These are phyloP conservation scores for Pyrenula massariospora DNA, from an alignment of 495 filamentous ascomycete genomes.

Conservation along the genomic window DNA sequence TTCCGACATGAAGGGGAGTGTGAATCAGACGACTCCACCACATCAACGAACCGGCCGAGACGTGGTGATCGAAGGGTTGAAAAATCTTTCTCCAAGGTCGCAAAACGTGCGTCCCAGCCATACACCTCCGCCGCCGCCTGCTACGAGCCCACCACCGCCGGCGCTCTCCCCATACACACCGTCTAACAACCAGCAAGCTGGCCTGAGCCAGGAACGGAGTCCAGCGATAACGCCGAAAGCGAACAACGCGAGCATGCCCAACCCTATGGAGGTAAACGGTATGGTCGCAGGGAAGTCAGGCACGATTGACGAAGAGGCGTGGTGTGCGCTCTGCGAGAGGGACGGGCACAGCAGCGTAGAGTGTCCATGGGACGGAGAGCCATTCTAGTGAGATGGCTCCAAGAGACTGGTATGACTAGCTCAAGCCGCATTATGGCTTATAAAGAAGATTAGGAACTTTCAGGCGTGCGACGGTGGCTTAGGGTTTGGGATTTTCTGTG, in stretches of 20 bases:
- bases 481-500: too few relatives aligned
- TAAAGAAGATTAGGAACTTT: too few relatives aligned
- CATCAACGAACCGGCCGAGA: conserved; percentile 26
- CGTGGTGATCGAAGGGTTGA: conserved; percentile 31
- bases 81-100: conserved; percentile 24
- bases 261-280: conserved; percentile 44
- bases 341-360: conserved; percentile 94
- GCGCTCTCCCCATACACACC: background rate
- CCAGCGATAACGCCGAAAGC: background rate
- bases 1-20: conserved; percentile 19
- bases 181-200: background rate
- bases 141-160: conserved; percentile 38
- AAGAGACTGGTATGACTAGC: too few relatives aligned
- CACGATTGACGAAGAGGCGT: conserved; percentile 71
- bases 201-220: background rate
- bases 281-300: conserved; percentile 74
- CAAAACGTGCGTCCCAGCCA: conserved; percentile 21
- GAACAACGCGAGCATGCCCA: background rate
- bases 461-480: too few relatives aligned
- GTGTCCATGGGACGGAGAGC: conserved; percentile 69
- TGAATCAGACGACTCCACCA: conserved; percentile 3
- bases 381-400: background rate
- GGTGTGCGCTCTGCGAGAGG: conserved; percentile 94
- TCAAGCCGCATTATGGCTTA: too few relatives aligned
- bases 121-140: background rate